These are phyloP conservation scores for Diaporthe sp. DNA, from an alignment of 2,329 filamentous ascomycete species.

Conservation along the genomic window DNA sequence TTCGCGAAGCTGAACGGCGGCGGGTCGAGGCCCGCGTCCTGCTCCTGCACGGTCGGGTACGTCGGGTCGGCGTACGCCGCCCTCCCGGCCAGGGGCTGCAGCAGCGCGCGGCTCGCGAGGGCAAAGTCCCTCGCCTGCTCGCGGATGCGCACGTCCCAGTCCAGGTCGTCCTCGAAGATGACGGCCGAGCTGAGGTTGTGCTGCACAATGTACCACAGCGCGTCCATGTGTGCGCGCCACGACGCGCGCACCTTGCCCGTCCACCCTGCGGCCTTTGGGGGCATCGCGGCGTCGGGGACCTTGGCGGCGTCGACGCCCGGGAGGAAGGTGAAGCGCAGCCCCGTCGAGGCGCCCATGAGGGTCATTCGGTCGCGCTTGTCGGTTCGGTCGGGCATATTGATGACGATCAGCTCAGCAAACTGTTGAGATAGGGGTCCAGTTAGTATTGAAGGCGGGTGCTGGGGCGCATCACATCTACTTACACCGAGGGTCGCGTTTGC, in stretches of 20 bases:
- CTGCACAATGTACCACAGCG: slow-evolving; percentile 53
- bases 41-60: background rate
- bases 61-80: background rate
- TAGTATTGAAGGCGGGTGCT: background rate
- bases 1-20: background rate
- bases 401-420: background rate
- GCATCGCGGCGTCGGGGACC: slow-evolving; percentile 7
- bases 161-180: slow-evolving; percentile 69
- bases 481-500: slow-evolving; percentile 18
- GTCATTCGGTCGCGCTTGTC: slow-evolving; percentile 28
- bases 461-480: background rate
- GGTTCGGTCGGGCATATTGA: slow-evolving; percentile 16
- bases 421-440: background rate
- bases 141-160: slow-evolving; percentile 68
- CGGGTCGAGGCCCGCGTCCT: background rate
- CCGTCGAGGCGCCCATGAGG: background rate
- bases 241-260: slow-evolving; percentile 23
- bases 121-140: slow-evolving; percentile 60
- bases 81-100: slow-evolving; percentile 46
- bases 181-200: slow-evolving; percentile 61
- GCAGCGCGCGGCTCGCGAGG: slow-evolving; percentile 51
- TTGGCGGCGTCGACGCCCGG: background rate
- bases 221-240: slow-evolving; percentile 16
- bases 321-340: slow-evolving; percentile 24
- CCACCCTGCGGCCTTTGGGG: background rate